Evolutionary conservation across 495 filamentous ascomycete species (phyloP).

Genomic region (Penicillium turbatum): DNA sequence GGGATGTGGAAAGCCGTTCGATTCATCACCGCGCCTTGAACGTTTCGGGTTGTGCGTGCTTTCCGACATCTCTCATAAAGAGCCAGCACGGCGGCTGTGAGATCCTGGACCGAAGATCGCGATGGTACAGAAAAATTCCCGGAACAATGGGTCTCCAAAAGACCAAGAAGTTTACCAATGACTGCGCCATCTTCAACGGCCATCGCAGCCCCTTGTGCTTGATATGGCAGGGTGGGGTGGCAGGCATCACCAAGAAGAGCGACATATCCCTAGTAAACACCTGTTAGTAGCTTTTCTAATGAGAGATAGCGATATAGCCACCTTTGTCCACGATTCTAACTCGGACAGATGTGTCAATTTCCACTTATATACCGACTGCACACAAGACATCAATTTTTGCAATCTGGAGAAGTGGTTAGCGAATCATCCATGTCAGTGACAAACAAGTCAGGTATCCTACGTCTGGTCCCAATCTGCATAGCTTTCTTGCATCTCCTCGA

Average conservation of each 20-base stretch:
- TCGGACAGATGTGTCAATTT: constrained; percentile 50
- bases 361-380: constrained; percentile 45
- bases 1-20: constrained; percentile 51
- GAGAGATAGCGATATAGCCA: constrained; percentile 23
- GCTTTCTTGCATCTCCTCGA: constrained; percentile 46
- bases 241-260: constrained; percentile 64
- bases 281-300: not conserved
- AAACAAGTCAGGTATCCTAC: constrained; percentile 36
- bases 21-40: constrained; percentile 41
- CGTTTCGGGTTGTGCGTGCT: constrained; percentile 48
- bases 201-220: constrained; percentile 59
- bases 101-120: not conserved
- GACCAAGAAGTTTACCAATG: constrained; percentile 35
- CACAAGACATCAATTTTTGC: constrained; percentile 16
- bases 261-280: constrained; percentile 32
- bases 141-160: not conserved
- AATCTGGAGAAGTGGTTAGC: constrained; percentile 9
- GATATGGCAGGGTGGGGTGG: constrained; percentile 66
- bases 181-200: constrained; percentile 51
- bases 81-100: constrained; percentile 30
- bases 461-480: constrained; percentile 50
- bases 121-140: not conserved
- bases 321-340: constrained; percentile 42
- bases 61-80: constrained; percentile 56
- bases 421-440: not conserved